Percentiles rank a stretch among this genome's conserved stretches.
phyloP scores from a whole-genome alignment of 371 early-diverging fungal species.

The Mucor ambiguus region DNA sequence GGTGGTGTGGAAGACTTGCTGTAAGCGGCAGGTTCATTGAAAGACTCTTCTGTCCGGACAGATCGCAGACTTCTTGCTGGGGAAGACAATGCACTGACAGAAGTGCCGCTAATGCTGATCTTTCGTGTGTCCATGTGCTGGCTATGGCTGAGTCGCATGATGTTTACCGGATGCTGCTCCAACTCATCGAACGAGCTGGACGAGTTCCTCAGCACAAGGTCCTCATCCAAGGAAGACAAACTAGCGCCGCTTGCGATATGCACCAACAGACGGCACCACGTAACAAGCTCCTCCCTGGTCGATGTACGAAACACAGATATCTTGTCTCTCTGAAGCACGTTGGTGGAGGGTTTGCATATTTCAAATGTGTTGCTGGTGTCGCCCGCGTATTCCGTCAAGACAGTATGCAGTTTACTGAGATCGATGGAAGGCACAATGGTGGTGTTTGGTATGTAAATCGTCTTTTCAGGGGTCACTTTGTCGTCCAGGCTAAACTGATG shows the following conservation, averaged over 20 bases:
- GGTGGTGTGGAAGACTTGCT: constrained; percentile 1
- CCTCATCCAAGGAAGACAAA: constrained; percentile 15
- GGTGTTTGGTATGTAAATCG: constrained; percentile 38
- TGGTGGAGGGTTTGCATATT: constrained; percentile 18
- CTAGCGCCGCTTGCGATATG: constrained; percentile 16
- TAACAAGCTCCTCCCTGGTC: constrained; percentile 14
- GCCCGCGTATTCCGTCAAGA: neutral
- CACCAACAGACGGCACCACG: constrained; percentile 20
- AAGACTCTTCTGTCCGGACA: constrained; percentile 13
- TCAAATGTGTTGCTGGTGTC: constrained; percentile 20
- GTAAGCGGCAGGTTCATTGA: constrained; percentile 13
- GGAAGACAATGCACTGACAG: constrained; percentile 6
- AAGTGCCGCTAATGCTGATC: neutral
- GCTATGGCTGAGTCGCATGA: neutral
- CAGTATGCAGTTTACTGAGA: constrained; percentile 10
- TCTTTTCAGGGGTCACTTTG: constrained; percentile 42
- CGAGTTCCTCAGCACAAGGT: neutral
- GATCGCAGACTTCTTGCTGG: constrained; percentile 19
- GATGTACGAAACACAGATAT: constrained; percentile 18
- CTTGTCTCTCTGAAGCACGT: constrained; percentile 28
- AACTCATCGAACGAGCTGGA: neutral
- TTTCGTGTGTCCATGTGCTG: constrained; percentile 21
- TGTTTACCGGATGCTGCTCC: neutral
- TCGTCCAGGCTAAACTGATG: constrained; percentile 46
- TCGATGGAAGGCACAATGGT: constrained; percentile 31